phyloP scores from a whole-genome alignment of 2,329 filamentous ascomycete species.

The Phialophora verrucosa region DNA sequence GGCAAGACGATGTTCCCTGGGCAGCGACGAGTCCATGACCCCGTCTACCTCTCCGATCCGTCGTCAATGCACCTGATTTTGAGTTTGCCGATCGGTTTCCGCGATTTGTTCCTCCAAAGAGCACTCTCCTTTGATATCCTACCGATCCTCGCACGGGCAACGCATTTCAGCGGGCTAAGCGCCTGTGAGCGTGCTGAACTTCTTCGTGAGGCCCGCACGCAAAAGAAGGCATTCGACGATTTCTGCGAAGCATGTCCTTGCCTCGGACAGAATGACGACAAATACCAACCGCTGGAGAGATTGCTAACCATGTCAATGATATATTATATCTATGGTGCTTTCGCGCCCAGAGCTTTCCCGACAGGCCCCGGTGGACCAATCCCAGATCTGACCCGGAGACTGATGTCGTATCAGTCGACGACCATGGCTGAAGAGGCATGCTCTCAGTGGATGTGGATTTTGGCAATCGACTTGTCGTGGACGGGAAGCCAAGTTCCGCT shows the following conservation, averaged over 20 bases:
- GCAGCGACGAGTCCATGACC: slow-evolving; percentile 8
- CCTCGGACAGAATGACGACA: neutral
- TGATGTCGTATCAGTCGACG: neutral
- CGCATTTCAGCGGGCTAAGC: neutral
- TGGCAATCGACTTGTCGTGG: slow-evolving; percentile 9
- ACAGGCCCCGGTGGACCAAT: neutral
- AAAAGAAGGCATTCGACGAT: slow-evolving; percentile 4
- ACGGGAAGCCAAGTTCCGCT: neutral
- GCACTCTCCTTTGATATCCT: slow-evolving; percentile 12
- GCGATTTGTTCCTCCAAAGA: slow-evolving; percentile 3
- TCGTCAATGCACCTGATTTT: slow-evolving; percentile 1
- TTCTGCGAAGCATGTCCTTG: slow-evolving; percentile 20
- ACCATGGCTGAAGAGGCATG: slow-evolving; percentile 6
- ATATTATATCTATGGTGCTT: slow-evolving; percentile 5
- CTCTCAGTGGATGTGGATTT: slow-evolving; percentile 13
- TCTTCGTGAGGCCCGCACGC: neutral
- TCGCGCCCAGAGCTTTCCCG: slow-evolving; percentile 9
- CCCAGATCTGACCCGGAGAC: neutral
- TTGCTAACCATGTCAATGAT: slow-evolving; percentile 10
- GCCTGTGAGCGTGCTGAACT: neutral
- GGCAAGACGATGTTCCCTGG: slow-evolving; percentile 18
- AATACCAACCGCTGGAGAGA: slow-evolving; percentile 8
- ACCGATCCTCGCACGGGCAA: slow-evolving; percentile 1
- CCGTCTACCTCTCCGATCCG: slow-evolving; percentile 4
- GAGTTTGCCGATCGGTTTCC: slow-evolving; percentile 7